Evolutionary conservation across 2,329 filamentous ascomycete genomes (phyloP), one percentile per base, ranked within the genome.

Genomic region (Fusarium heterosporum): DNA sequence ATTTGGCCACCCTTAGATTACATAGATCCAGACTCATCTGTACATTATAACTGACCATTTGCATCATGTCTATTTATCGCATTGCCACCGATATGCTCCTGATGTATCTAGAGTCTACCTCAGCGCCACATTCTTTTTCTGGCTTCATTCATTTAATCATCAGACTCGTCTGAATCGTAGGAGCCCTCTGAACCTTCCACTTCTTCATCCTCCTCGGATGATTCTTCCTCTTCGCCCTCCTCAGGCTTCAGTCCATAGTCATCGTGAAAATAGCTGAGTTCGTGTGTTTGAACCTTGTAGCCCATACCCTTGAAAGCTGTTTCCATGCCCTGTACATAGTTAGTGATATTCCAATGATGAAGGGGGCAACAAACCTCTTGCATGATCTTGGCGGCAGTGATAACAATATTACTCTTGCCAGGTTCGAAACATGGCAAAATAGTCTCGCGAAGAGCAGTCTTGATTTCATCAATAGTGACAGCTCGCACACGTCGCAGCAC

Each of bases 341-440:
- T 66, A 64, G 57, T 55, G 40, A n/a, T 48, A 6, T 16, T 8
- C 10, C 9, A 19, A 26, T 14, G 11, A 4, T 4, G 16, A 6
- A 8, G 3, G 6, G 12, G 6, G 13, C 8, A 14, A 84, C 89
- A 80, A 81, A 96, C 93, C 83, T 97, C 92, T 72, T 90, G 85
- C 86, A 97, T 91, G 47, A 93, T 86, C 16, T 91, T 90, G 19
- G 93, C 92, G 76, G 95, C 97, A 9, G 95, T 97, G 50, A 97
- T 85, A 5, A 97, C 89, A 51, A 97, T 81, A 75, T 98, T 96
- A 66, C 93, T 90, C 76, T 86, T 93, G 19, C 89, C 88, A 0
- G 94, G 89, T 67, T 89, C 85, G 77, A 99, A 98, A 34, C 96
- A 84, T 0, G 91, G 90, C 71, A 97, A 75, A 29, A 99, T 84